Conservation (phyloP, 768 basidiomycete species). For the Brasilioporus rufonigricans region DNA sequence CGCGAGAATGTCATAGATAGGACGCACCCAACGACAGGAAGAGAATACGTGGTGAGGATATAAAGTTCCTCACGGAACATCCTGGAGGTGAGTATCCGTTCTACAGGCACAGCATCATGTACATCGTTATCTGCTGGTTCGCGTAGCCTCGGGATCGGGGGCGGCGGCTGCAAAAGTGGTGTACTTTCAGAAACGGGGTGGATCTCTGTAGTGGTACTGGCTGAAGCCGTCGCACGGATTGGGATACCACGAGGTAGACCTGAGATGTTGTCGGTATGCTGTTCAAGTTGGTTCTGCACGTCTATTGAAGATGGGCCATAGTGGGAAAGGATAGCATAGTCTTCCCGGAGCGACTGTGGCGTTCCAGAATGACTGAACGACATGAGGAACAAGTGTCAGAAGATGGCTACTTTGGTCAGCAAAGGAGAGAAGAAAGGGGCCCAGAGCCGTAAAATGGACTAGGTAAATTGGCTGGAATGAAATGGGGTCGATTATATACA, state of each 20-base stretch:
- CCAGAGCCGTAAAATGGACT: too few species aligned
- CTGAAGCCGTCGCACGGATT: conserved; percentile 11
- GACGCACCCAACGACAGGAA: conserved; percentile 71
- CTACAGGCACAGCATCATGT: conserved; percentile 5
- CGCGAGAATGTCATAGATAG: background rate
- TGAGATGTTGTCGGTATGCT: conserved; percentile 1
- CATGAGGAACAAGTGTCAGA: conserved; percentile 2
- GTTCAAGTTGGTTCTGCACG: conserved; percentile 1
- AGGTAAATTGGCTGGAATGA: too few species aligned
- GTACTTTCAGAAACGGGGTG: conserved; percentile 44
- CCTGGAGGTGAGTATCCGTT: conserved; percentile 22
- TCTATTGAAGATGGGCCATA: conserved; percentile 37
- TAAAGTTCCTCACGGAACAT: conserved; percentile 57
- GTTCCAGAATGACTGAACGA: conserved; percentile 16
- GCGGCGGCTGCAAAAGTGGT: conserved; percentile 47
- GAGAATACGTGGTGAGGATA: conserved; percentile 61
- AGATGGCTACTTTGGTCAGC: background rate
- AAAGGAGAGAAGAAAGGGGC: too few species aligned
- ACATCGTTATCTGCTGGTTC: conserved; percentile 40
- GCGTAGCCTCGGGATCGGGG: conserved; percentile 55
- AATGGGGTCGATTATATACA: too few species aligned
- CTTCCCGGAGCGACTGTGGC: conserved; percentile 53
- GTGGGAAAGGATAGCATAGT: conserved; percentile 61
- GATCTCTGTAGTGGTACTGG: background rate
- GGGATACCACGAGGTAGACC: conserved; percentile 19